Percentiles rank a stretch among this genome's conserved stretches.
phyloP scores from a whole-genome alignment of 805 yeast genomes.

The Cyberlindnera amylophila region DNA sequence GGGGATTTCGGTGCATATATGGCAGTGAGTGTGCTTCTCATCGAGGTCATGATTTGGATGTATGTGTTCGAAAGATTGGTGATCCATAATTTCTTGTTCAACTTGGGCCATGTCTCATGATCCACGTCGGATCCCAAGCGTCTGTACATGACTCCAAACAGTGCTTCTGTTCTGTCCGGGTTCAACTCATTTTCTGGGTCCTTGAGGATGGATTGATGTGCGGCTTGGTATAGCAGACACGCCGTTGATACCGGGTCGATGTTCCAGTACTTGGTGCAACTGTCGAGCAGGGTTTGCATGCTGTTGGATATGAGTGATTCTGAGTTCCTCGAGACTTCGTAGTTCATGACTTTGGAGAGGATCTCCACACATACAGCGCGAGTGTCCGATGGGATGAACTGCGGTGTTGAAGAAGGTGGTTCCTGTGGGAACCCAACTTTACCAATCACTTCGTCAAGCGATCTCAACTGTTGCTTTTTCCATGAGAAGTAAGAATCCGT shows the following conservation, averaged over 20 bases:
- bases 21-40: constrained; percentile 40
- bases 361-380: constrained; percentile 39
- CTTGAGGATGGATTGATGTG: constrained; percentile 33
- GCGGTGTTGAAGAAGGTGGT: not conserved
- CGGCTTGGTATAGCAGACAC: constrained; percentile 47
- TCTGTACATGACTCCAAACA: constrained; percentile 32
- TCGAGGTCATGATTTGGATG: constrained; percentile 41
- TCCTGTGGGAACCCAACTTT: constrained; percentile 1
- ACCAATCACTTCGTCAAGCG: constrained; percentile 6
- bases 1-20: constrained; percentile 48
- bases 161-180: constrained; percentile 28
- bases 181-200: constrained; percentile 28
- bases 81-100: constrained; percentile 50
- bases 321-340: constrained; percentile 27
- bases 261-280: constrained; percentile 57
- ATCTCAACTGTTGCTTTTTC: constrained; percentile 37
- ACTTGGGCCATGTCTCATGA: constrained; percentile 35
- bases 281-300: constrained; percentile 39
- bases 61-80: constrained; percentile 43
- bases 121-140: constrained; percentile 24
- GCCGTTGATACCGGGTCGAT: constrained; percentile 47
- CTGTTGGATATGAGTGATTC: constrained; percentile 37
- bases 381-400: constrained; percentile 40
- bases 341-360: constrained; percentile 39
- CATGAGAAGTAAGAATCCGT: constrained; percentile 35